Percentiles rank a stretch among this genome's conserved stretches.
These are phyloP conservation scores for Teratosphaeria destructans DNA, from an alignment of 2,329 filamentous ascomycete genomes.

Conservation along the genomic window DNA sequence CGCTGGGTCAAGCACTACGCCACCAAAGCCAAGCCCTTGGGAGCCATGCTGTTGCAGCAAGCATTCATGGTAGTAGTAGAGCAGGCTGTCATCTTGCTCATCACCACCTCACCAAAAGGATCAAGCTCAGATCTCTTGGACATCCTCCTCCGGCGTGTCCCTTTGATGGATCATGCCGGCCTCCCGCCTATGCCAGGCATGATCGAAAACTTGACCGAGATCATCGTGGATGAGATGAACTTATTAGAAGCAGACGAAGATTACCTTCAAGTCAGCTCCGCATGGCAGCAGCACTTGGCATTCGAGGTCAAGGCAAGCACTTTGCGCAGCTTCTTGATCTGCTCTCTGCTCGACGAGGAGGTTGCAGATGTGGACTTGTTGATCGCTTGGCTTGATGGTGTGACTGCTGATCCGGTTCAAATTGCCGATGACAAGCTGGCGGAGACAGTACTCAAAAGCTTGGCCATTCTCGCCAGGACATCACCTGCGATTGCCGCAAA, in stretches of 20 bases:
- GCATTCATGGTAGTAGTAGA: conserved; percentile 76
- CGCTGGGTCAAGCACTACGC: conserved; percentile 76
- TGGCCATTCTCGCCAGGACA: conserved; percentile 70
- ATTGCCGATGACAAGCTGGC: conserved; percentile 73
- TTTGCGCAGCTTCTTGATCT: conserved; percentile 76
- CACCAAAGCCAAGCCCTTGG: conserved; percentile 58
- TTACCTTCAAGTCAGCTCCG: conserved; percentile 75
- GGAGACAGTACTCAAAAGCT: conserved; percentile 64
- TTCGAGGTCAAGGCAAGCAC: conserved; percentile 77
- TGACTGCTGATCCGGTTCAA: conserved; percentile 65
- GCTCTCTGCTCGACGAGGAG: conserved; percentile 70
- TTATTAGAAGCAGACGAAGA: conserved; percentile 82
- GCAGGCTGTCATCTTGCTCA: conserved; percentile 17
- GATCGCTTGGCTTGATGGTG: conserved; percentile 76
- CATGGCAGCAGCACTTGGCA: conserved; percentile 76
- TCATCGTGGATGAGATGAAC: conserved; percentile 73
- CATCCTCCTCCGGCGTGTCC: conserved; percentile 24
- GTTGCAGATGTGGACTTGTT: conserved; percentile 69
- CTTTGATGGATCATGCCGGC: conserved; percentile 6
- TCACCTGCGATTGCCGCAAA: conserved; percentile 62
- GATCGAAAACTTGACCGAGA: conserved; percentile 52
- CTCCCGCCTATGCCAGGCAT: conserved; percentile 38
- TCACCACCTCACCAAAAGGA: conserved; percentile 11
- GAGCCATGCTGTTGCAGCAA: conserved; percentile 82
- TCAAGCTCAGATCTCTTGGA: conserved; percentile 13